A percentile compares a stretch with the other conserved stretches of the same genome.
phyloP scores from a whole-genome alignment of 225 moss, liverwort and hornwort genomes.

The Bryum argenteum region DNA sequence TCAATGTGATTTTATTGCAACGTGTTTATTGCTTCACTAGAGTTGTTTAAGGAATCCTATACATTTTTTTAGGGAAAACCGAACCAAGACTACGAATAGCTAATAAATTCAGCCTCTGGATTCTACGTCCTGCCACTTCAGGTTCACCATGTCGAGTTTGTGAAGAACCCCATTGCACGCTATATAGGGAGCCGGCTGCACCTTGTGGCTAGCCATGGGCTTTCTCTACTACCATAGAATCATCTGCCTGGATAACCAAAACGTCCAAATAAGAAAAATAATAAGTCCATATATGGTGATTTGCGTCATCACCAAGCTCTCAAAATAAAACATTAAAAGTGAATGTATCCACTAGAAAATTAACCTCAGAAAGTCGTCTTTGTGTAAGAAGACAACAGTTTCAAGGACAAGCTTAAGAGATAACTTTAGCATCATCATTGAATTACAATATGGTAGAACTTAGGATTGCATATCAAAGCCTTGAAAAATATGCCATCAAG shows the following conservation, averaged over 20 bases:
- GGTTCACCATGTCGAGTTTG: slow-evolving; percentile 13
- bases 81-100: slow-evolving; percentile 68
- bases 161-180: slow-evolving; percentile 69
- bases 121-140: slow-evolving; percentile 29
- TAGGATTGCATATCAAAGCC: no score
- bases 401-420: not conserved
- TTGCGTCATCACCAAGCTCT: not conserved
- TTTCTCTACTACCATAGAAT: slow-evolving; percentile 75
- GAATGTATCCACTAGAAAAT: not conserved
- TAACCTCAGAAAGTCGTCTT: slow-evolving; percentile 14
- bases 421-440: no score
- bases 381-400: not conserved
- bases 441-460: no score
- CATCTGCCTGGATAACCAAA: slow-evolving; percentile 51
- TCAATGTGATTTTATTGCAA: no score
- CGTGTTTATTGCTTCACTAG: no score
- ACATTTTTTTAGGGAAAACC: slow-evolving; percentile 80
- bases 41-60: slow-evolving; percentile 90
- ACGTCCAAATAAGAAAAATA: not conserved
- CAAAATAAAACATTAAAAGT: not conserved
- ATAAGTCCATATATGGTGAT: not conserved
- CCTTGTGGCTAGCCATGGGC: slow-evolving; percentile 68
- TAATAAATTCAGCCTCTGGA: slow-evolving; percentile 63
- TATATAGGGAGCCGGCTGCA: slow-evolving; percentile 70
- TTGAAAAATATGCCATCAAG: no score